These are phyloP conservation scores for Xylaria sp. DNA, from an alignment of 2,329 filamentous ascomycete genomes.

Conservation along the genomic window DNA sequence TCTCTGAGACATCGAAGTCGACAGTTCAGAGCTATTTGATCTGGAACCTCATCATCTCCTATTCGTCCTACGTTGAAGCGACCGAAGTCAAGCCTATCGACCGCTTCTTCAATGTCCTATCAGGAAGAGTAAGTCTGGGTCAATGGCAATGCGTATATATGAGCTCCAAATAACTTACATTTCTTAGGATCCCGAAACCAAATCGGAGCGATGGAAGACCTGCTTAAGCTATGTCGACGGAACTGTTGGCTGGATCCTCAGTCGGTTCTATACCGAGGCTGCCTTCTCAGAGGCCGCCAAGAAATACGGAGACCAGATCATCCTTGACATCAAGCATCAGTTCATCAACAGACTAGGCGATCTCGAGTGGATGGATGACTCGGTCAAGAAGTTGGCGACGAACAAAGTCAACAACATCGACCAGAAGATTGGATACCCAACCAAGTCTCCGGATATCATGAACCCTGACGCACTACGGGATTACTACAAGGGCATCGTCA, in stretches of 20 bases:
- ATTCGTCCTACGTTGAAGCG: slow-evolving; percentile 51
- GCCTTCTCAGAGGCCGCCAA: slow-evolving; percentile 63
- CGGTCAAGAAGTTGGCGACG: slow-evolving; percentile 52
- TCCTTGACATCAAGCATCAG: slow-evolving; percentile 63
- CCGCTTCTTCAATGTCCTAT: slow-evolving; percentile 55
- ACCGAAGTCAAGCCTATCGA: slow-evolving; percentile 54
- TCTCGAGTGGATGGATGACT: slow-evolving; percentile 55
- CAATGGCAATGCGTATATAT: neutral
- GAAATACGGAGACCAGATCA: slow-evolving; percentile 60
- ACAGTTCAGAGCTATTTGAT: slow-evolving; percentile 57
- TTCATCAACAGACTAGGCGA: slow-evolving; percentile 47
- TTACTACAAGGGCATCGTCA: slow-evolving; percentile 48
- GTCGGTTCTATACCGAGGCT: slow-evolving; percentile 64
- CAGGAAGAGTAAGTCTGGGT: slow-evolving; percentile 42
- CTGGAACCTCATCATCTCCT: slow-evolving; percentile 57
- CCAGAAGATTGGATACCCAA: slow-evolving; percentile 61
- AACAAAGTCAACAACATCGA: slow-evolving; percentile 59
- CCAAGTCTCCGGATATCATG: slow-evolving; percentile 54
- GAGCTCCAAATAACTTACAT: slow-evolving; percentile 1
- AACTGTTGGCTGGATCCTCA: slow-evolving; percentile 61
- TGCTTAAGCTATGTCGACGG: slow-evolving; percentile 55
- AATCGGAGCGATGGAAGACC: slow-evolving; percentile 60
- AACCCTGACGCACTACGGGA: slow-evolving; percentile 47
- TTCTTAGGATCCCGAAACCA: slow-evolving; percentile 52
- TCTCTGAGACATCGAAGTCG: slow-evolving; percentile 49